phyloP scores from a whole-genome alignment of 2,329 filamentous ascomycete genomes.

The Colletotrichum sp. region DNA sequence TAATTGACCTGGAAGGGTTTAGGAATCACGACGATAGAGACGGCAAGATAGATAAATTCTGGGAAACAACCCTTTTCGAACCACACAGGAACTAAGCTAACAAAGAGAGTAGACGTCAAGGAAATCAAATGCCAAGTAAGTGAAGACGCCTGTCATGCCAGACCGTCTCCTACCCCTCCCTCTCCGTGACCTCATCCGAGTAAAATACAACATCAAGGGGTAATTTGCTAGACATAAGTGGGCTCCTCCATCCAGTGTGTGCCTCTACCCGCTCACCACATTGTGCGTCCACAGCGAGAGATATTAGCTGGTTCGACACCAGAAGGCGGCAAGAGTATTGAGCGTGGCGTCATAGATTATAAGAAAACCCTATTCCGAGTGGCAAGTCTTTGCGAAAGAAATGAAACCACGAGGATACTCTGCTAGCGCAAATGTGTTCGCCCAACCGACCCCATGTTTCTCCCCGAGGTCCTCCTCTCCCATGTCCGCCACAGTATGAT shows the following conservation, averaged over 20 bases:
- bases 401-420: constrained; percentile 19
- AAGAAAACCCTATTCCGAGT: constrained; percentile 29
- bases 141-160: constrained; percentile 31
- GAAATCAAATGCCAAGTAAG: constrained; percentile 46
- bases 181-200: constrained; percentile 25
- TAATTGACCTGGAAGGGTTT: not conserved
- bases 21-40: not conserved
- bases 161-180: constrained; percentile 28
- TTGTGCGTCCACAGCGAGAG: not conserved
- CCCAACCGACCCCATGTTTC: constrained; percentile 19
- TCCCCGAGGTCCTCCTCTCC: constrained; percentile 23
- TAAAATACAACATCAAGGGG: constrained; percentile 42
- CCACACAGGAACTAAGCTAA: constrained; percentile 18
- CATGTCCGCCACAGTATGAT: not conserved
- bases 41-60: not conserved
- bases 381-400: constrained; percentile 13
- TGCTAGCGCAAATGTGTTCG: constrained; percentile 13
- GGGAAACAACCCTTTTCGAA: constrained; percentile 15
- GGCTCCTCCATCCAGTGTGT: not conserved
- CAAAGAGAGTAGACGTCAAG: constrained; percentile 29
- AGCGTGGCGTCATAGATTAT: constrained; percentile 30
- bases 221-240: not conserved
- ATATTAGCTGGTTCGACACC: not conserved
- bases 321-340: constrained; percentile 23
- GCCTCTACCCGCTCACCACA: not conserved